Percentiles rank a stretch among this genome's conserved stretches.
Conservation (phyloP, 331 rosid genomes). For the Quercus tomentella region DNA sequence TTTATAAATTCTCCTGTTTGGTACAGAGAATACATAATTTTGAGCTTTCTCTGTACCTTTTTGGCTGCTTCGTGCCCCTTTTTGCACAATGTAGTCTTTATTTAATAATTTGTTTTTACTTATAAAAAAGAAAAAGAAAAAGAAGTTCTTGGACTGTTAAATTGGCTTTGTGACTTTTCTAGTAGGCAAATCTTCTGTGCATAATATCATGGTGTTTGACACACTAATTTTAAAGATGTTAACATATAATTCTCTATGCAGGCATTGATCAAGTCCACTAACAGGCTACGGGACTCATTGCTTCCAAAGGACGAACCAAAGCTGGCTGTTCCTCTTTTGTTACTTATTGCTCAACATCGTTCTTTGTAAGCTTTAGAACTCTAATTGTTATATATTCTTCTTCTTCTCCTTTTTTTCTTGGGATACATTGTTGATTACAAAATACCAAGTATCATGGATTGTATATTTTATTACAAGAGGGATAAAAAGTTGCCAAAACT, state of each 20-base stretch:
- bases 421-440: too few relatives aligned
- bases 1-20: too few relatives aligned
- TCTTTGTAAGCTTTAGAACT: constrained; percentile 65
- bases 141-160: not conserved
- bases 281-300: constrained; percentile 85
- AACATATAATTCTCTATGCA: constrained; percentile 30
- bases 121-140: too few relatives aligned
- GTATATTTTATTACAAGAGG: too few relatives aligned
- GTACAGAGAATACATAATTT: too few relatives aligned
- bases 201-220: not conserved
- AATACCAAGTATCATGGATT: too few relatives aligned
- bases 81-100: too few relatives aligned
- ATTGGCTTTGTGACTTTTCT: not conserved
- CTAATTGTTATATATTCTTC: not conserved
- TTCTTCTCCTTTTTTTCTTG: not conserved
- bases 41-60: too few relatives aligned
- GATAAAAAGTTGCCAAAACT: too few relatives aligned
- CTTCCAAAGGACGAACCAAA: constrained; percentile 91
- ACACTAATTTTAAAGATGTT: constrained; percentile 7
- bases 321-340: constrained; percentile 86
- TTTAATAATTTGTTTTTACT: too few relatives aligned
- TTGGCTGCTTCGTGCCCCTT: too few relatives aligned
- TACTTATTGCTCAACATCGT: constrained; percentile 96
- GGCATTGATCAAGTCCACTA: constrained; percentile 90
- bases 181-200: not conserved